Conservation (phyloP, 2,329 filamentous ascomycete species). For the Elsinoe fawcettii region DNA sequence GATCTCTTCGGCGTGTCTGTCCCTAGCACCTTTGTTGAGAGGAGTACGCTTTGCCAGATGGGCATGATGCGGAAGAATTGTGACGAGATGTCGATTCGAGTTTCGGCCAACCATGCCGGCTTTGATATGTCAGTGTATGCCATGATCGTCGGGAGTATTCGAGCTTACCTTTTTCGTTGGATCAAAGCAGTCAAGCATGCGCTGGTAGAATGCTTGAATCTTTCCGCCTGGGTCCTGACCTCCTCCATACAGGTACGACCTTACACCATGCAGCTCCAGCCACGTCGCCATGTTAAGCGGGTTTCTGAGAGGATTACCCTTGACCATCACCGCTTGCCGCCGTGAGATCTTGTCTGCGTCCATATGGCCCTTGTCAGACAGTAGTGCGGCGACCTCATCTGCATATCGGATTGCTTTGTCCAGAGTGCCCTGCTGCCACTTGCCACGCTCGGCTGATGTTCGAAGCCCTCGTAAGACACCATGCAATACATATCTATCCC, state of each 20-base stretch:
- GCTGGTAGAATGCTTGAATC: slow-evolving; percentile 34
- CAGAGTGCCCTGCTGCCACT: slow-evolving; percentile 33
- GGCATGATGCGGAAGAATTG: slow-evolving; percentile 23
- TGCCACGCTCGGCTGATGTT: slow-evolving; percentile 26
- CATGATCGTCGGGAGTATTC: not conserved
- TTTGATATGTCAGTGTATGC: not conserved
- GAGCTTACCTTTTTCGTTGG: slow-evolving; percentile 15
- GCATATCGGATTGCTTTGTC: slow-evolving; percentile 33
- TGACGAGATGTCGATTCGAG: not conserved
- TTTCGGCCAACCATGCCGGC: slow-evolving; percentile 25
- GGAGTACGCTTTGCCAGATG: slow-evolving; percentile 38
- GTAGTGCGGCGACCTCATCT: slow-evolving; percentile 33
- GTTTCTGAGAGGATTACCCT: slow-evolving; percentile 27
- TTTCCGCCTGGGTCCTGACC: slow-evolving; percentile 31
- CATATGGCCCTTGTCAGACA: slow-evolving; percentile 37
- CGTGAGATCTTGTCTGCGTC: slow-evolving; percentile 18
- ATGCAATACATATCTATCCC: slow-evolving; percentile 26
- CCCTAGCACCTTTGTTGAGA: slow-evolving; percentile 36
- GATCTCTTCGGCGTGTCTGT: slow-evolving; percentile 26
- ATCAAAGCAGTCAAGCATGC: slow-evolving; percentile 31
- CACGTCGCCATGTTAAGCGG: slow-evolving; percentile 36
- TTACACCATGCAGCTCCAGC: slow-evolving; percentile 37
- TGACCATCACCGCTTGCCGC: slow-evolving; percentile 13
- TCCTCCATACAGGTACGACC: slow-evolving; percentile 29
- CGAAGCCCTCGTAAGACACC: slow-evolving; percentile 32